phyloP scores from a whole-genome alignment of 768 basidiomycete genomes.

The Tubosaeta brunneosetosa region DNA sequence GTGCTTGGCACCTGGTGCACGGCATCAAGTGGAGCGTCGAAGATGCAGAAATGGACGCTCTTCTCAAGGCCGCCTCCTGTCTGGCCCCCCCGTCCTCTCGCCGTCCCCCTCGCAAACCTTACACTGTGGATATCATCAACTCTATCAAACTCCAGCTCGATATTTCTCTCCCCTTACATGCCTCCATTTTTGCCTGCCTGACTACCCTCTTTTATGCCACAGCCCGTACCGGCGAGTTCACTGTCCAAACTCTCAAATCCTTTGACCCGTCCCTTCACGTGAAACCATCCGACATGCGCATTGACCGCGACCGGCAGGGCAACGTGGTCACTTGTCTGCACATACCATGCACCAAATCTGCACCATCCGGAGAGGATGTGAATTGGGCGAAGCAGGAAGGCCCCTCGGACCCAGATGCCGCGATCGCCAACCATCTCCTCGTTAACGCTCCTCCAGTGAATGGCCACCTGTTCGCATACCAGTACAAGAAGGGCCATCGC shows the following conservation, averaged over 20 bases:
- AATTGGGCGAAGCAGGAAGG: constrained; percentile 8
- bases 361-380: constrained; percentile 15
- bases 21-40: neutral
- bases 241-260: neutral
- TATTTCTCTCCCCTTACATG: neutral
- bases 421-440: constrained; percentile 8
- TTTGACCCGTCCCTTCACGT: neutral
- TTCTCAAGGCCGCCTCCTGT: neutral
- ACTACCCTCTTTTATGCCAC: neutral
- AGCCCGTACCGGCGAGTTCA: neutral
- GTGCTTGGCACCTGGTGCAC: neutral
- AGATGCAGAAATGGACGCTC: neutral
- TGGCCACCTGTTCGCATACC: constrained; percentile 30
- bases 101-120: neutral
- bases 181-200: neutral
- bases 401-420: constrained; percentile 4
- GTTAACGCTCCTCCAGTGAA: constrained; percentile 26
- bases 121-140: neutral
- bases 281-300: neutral
- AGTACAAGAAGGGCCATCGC: neutral
- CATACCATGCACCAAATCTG: constrained; percentile 7
- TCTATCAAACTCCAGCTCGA: neutral
- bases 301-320: neutral
- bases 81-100: neutral
- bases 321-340: constrained; percentile 22